phyloP scores from a whole-genome alignment of 768 basidiomycete species.

The Termitomyces sp. region DNA sequence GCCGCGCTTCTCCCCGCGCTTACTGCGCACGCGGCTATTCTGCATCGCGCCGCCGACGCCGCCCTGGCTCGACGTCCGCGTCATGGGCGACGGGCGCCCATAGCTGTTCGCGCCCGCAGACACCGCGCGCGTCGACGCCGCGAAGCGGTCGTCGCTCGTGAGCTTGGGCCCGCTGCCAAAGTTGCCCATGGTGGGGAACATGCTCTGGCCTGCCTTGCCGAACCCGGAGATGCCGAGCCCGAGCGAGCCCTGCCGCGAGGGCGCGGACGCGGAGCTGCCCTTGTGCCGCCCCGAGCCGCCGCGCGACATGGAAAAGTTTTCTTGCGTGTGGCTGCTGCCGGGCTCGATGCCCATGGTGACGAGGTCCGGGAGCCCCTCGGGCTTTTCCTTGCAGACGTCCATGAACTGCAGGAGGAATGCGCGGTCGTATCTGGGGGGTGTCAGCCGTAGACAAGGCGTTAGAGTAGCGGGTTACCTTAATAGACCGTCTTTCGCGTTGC shows the following conservation, averaged over 20 bases:
- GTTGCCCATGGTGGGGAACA: constrained; percentile 54
- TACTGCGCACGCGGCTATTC: constrained; percentile 66
- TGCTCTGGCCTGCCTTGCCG: constrained; percentile 36
- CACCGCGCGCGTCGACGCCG: constrained; percentile 42
- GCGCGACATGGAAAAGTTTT: constrained; percentile 41
- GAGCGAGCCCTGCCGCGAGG: constrained; percentile 42
- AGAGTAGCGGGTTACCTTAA: constrained; percentile 53
- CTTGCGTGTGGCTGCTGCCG: constrained; percentile 39
- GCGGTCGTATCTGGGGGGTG: constrained; percentile 74
- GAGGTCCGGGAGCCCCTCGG: constrained; percentile 82
- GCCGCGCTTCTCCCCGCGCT: constrained; percentile 77
- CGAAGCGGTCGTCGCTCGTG: constrained; percentile 67
- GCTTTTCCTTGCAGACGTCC: constrained; percentile 91
- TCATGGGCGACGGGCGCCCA: constrained; percentile 55
- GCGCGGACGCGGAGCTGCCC: constrained; percentile 36
- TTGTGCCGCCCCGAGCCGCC: constrained; percentile 63
- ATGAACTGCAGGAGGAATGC: constrained; percentile 98
- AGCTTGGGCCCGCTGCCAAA: constrained; percentile 53
- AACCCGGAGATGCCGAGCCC: constrained; percentile 41
- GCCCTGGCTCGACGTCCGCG: constrained; percentile 63
- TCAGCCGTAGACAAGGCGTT: neutral
- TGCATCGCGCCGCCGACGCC: constrained; percentile 47
- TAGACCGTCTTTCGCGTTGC: constrained; percentile 79
- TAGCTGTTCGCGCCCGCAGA: constrained; percentile 59
- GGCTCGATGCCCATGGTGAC: constrained; percentile 91